Evolutionary conservation across 106 monocot species (phyloP).

Genomic region (Alisma plantagoaquatica): DNA sequence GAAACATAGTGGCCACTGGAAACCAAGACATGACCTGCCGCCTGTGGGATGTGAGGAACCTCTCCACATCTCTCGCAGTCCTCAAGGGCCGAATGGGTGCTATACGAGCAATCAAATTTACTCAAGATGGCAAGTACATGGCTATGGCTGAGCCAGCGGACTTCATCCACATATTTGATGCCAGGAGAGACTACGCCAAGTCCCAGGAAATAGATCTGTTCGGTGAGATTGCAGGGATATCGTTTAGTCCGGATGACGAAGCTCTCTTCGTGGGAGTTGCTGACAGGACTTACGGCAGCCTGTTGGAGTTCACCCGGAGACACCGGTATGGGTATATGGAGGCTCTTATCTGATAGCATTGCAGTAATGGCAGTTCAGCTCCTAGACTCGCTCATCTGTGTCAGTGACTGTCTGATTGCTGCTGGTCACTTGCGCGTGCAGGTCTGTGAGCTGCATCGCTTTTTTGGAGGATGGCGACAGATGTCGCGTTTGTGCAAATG

Average conservation of each 20-base stretch:
- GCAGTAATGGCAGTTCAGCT: no score
- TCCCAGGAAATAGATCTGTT: conserved; percentile 81
- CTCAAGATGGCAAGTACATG: conserved; percentile 57
- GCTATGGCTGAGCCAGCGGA: conserved; percentile 81
- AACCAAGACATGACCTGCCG: conserved; percentile 87
- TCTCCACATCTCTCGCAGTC: conserved; percentile 36
- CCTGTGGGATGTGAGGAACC: conserved; percentile 76
- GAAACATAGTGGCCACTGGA: conserved; percentile 60
- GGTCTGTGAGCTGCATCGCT: no score
- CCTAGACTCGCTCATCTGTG: no score
- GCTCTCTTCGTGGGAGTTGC: conserved; percentile 66
- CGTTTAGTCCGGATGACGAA: conserved; percentile 70
- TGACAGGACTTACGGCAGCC: conserved; percentile 63
- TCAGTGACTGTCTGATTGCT: no score
- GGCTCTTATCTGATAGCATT: conserved; percentile 25
- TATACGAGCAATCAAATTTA: conserved; percentile 65
- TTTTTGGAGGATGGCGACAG: no score
- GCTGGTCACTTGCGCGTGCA: no score
- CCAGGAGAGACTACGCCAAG: conserved; percentile 15
- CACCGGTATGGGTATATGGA: conserved; percentile 41
- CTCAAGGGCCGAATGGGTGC: conserved; percentile 75
- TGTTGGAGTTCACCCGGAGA: conserved; percentile 45
- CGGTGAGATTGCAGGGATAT: conserved; percentile 76
- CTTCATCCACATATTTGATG: conserved; percentile 71
- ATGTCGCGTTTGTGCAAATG: no score